Conservation (phyloP, 495 filamentous ascomycete species). For the Penicillium atrosanguineum region DNA sequence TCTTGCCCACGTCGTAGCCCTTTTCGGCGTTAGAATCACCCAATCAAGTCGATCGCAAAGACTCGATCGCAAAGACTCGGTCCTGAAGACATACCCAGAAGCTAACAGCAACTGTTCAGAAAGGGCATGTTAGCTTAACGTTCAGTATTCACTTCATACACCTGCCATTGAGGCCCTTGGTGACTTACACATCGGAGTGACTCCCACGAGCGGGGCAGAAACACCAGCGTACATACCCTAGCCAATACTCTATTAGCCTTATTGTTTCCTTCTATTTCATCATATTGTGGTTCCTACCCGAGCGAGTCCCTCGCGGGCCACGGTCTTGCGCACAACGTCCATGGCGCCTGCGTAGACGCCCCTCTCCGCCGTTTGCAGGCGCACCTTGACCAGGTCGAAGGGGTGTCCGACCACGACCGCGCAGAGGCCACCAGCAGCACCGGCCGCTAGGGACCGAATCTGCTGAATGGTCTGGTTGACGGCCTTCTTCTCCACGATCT, state of each 20-base stretch:
- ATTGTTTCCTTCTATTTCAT: neutral
- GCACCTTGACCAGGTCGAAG: slow-evolving; percentile 96
- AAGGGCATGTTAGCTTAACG: slow-evolving; percentile 6
- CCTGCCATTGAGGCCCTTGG: neutral
- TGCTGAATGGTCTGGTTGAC: slow-evolving; percentile 46
- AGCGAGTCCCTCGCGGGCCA: slow-evolving; percentile 81
- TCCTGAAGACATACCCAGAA: slow-evolving; percentile 64
- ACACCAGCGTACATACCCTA: slow-evolving; percentile 96
- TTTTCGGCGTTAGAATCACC: slow-evolving; percentile 23
- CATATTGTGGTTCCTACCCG: slow-evolving; percentile 41
- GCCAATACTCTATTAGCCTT: slow-evolving; percentile 4
- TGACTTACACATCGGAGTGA: slow-evolving; percentile 97
- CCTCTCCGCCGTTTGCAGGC: slow-evolving; percentile 91
- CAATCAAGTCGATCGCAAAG: neutral
- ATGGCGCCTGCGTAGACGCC: slow-evolving; percentile 88
- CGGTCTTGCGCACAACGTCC: slow-evolving; percentile 83
- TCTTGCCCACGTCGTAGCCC: slow-evolving; percentile 96
- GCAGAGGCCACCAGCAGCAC: slow-evolving; percentile 90
- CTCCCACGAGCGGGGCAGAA: slow-evolving; percentile 87
- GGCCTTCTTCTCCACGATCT: slow-evolving; percentile 33
- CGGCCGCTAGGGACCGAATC: slow-evolving; percentile 79
- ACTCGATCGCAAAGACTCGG: neutral
- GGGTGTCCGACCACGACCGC: slow-evolving; percentile 93
- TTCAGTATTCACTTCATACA: neutral
- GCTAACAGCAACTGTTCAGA: slow-evolving; percentile 78